phyloP scores from a whole-genome alignment of 495 filamentous ascomycete genomes.

The Hypoxylon intermedium region DNA sequence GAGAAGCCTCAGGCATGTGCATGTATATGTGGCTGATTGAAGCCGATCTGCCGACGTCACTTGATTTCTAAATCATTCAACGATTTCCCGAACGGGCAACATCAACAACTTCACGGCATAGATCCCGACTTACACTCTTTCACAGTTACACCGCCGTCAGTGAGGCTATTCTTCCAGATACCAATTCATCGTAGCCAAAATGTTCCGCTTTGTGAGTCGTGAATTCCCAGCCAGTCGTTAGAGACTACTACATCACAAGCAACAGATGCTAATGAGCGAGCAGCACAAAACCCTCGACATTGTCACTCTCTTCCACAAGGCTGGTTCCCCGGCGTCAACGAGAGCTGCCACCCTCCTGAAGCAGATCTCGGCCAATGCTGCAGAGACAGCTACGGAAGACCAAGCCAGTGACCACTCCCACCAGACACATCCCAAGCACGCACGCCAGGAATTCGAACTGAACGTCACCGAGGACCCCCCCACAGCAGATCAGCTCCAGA shows the following conservation, averaged over 20 bases:
- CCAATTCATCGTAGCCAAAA: slow-evolving; percentile 25
- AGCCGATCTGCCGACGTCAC: slow-evolving; percentile 19
- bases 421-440: slow-evolving; percentile 56
- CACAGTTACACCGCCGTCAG: neutral
- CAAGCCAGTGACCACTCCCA: slow-evolving; percentile 66
- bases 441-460: slow-evolving; percentile 78
- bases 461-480: slow-evolving; percentile 82
- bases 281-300: slow-evolving; percentile 86
- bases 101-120: slow-evolving; percentile 4
- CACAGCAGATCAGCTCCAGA: slow-evolving; percentile 82
- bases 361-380: slow-evolving; percentile 69
- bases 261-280: slow-evolving; percentile 18
- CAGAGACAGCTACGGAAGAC: slow-evolving; percentile 65
- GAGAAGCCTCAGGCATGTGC: no score
- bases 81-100: slow-evolving; percentile 35
- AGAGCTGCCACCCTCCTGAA: slow-evolving; percentile 76
- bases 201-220: slow-evolving; percentile 55
- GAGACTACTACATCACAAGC: neutral
- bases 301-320: slow-evolving; percentile 93
- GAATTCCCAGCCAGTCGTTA: neutral
- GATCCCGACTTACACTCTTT: slow-evolving; percentile 6
- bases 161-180: neutral
- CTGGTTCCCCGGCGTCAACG: slow-evolving; percentile 67
- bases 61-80: no score
- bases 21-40: slow-evolving; percentile 13